Base-by-base conservation (phyloP, 257 asterid genomes). In the Solanum appendiculatum region DNA sequence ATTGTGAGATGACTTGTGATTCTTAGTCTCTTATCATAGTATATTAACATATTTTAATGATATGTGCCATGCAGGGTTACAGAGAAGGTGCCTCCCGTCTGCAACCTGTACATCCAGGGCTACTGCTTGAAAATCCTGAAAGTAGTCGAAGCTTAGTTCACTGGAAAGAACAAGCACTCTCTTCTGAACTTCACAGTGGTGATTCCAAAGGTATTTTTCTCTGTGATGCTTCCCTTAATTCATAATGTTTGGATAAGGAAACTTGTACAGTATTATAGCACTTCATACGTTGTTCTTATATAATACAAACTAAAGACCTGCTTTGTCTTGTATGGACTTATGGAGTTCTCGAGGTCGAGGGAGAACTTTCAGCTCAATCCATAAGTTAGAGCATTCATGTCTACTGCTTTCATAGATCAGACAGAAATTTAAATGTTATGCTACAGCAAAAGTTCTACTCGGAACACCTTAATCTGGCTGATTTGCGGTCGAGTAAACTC, bases 401-500 rank as follows among this genome's bases (percentile, higher is more conserved):
- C 84, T 85, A 5, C 84, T 46, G 72, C 81, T 25, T 37, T 64
- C 40, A 39, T 40, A 64, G 80, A 44, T 80, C 84, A 51, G 64
- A 40, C 29, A 82, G 81, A 88, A 29, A 54, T 77, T 48, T 80
- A 39, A 78, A 54, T 78, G 36, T n/a, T 42, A 10, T 21, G 6
- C 44, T 42, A 40, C 27, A 66, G 8, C 73, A 66, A 23, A 85
- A 64, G 54, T 75, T 78, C 80, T 70, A 42, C 56, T 36, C 14
- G 29, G 88, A 36, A 46, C 66, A 68, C 86, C 77, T 16, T 44
- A 86, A 18, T 70, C 64, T 80, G 70, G 77, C 85, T 37, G 86
- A 88, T 51, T 80, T 86, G 68, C 64, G n/a, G 66, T 88, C 90
- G 36, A 86, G 18, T 51, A 88, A 88, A 86, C 85, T 86, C 39